A percentile compares a stretch with the other conserved stretches of the same genome.
Evolutionary conservation across 2,329 filamentous ascomycete genomes (phyloP).

Genomic region (Verticillium zaregamsianum): DNA sequence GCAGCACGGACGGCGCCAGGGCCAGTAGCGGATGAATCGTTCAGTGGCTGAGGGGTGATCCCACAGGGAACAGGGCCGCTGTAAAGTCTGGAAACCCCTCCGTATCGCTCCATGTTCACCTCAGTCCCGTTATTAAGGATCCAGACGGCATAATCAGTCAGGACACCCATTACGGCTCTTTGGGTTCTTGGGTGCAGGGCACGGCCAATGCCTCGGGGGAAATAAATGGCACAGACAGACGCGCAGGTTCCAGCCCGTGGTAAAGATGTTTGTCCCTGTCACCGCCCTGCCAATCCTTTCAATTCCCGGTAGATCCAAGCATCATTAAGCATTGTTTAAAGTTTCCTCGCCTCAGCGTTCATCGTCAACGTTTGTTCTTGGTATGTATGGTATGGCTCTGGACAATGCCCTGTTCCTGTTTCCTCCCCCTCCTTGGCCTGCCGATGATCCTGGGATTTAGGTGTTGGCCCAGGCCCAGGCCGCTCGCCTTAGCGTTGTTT

Average conservation of each 20-base stretch:
- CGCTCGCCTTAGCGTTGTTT: background rate
- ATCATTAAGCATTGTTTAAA: background rate
- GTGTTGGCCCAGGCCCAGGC: background rate
- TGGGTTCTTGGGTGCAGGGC: background rate
- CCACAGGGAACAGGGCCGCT: background rate
- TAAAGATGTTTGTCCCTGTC: background rate
- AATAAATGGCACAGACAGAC: background rate
- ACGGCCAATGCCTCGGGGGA: background rate
- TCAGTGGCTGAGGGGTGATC: background rate
- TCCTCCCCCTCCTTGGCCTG: background rate
- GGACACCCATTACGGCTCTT: background rate
- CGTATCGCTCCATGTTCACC: background rate
- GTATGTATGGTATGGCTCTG: background rate
- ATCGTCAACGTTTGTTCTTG: background rate
- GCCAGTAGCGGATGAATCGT: slow-evolving; percentile 4
- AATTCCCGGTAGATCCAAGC: background rate
- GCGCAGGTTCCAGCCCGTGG: background rate
- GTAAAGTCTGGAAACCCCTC: background rate
- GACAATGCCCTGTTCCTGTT: background rate
- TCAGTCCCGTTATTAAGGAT: background rate
- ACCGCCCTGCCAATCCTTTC: background rate
- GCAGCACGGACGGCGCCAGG: slow-evolving; percentile 14
- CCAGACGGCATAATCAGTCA: background rate
- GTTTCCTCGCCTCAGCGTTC: background rate
- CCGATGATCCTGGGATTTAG: background rate